phyloP scores from a whole-genome alignment of 768 basidiomycete species.

The Panellus pusillus region DNA sequence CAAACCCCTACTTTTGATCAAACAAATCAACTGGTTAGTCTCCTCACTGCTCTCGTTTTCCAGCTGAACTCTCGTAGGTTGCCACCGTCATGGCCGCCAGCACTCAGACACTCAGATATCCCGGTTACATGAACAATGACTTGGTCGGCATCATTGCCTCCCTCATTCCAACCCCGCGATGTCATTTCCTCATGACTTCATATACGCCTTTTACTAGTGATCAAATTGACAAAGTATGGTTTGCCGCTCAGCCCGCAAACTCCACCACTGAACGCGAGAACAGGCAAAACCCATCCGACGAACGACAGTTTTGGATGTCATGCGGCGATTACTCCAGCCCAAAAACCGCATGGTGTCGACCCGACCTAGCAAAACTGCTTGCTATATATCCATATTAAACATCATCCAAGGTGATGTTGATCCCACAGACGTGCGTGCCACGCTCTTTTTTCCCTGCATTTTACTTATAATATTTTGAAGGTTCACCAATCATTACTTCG shows the following conservation, averaged over 20 bases:
- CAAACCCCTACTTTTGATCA: slow-evolving; percentile 89
- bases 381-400: slow-evolving; percentile 97
- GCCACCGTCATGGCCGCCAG: slow-evolving; percentile 98
- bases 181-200: slow-evolving; percentile 98
- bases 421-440: slow-evolving; percentile 82
- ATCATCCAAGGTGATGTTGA: slow-evolving; percentile 99
- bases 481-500: slow-evolving; percentile 96
- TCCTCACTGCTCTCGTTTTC: background rate
- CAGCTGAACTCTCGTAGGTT: slow-evolving; percentile 49
- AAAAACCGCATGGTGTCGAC: slow-evolving; percentile 99
- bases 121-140: slow-evolving; percentile 99
- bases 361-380: slow-evolving; percentile 85
- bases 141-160: slow-evolving; percentile 96
- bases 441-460: background rate
- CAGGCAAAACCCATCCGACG: slow-evolving; percentile 94
- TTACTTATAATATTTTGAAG: slow-evolving; percentile 39
- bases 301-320: slow-evolving; percentile 97
- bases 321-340: slow-evolving; percentile 95
- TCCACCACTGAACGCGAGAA: background rate
- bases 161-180: slow-evolving; percentile 94
- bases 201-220: slow-evolving; percentile 99
- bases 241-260: background rate
- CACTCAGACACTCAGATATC: slow-evolving; percentile 95
- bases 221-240: slow-evolving; percentile 86
- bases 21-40: slow-evolving; percentile 82